Conservation (phyloP, 1,284 basidiomycete species). For the Puccinia novopanici region DNA sequence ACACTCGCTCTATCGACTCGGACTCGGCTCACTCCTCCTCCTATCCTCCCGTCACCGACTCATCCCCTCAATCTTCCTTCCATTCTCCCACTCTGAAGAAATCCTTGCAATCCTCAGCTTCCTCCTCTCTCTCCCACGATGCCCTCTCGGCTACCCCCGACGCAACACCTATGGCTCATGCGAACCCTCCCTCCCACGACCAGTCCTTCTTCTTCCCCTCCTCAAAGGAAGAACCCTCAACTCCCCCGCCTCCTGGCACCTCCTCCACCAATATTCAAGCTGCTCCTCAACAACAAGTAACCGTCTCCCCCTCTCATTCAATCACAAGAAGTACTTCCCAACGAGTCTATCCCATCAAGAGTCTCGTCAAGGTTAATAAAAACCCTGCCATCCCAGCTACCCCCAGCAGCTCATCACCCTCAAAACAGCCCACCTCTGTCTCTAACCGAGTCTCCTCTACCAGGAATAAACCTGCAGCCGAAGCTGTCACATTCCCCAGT, state of each 20-base stretch:
- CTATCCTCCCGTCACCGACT: background rate
- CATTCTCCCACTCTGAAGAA: background rate
- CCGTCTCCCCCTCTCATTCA: background rate
- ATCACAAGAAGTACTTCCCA: background rate
- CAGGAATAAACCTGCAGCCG: no score
- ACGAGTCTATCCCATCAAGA: slow-evolving; percentile 11
- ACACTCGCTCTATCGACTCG: background rate
- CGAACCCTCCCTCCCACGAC: background rate
- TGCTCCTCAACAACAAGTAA: background rate
- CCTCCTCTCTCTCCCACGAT: background rate
- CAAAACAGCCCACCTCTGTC: background rate
- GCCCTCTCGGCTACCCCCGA: background rate
- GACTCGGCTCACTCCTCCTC: background rate
- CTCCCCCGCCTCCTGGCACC: background rate
- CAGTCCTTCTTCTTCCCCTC: no score
- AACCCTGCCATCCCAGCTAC: background rate
- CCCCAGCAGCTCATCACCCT: background rate
- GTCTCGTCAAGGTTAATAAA: slow-evolving; percentile 3
- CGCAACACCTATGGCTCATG: background rate
- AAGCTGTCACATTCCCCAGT: background rate
- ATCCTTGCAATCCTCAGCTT: background rate
- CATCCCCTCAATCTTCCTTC: background rate
- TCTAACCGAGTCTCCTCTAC: background rate
- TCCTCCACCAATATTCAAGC: background rate
- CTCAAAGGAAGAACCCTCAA: background rate